These are phyloP conservation scores for Xylariaceae sp. DNA, from an alignment of 2,329 filamentous ascomycete genomes.

Conservation along the genomic window DNA sequence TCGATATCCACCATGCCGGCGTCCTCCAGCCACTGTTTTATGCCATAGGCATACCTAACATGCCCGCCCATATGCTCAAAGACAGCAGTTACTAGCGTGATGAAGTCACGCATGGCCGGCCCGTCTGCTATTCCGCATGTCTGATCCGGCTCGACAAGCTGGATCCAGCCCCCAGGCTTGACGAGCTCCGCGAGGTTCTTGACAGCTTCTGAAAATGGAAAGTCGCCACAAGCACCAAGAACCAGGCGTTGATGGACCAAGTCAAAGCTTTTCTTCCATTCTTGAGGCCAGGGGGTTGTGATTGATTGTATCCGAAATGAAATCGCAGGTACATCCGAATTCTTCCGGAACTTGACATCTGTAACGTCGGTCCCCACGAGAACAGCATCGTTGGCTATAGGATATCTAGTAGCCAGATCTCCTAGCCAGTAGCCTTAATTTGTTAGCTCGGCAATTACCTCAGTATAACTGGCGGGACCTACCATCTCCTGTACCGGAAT, in stretches of 20 bases:
- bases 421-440: background rate
- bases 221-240: background rate
- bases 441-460: too few relatives aligned
- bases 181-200: background rate
- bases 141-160: slow-evolving; percentile 5
- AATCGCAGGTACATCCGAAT: background rate
- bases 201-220: background rate
- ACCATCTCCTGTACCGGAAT: too few relatives aligned
- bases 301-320: background rate
- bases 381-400: background rate
- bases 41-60: background rate
- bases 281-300: background rate
- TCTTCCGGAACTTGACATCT: background rate
- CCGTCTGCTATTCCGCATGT: background rate
- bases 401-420: background rate
- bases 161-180: slow-evolving; percentile 9
- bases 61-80: background rate
- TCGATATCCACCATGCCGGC: background rate
- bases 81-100: background rate
- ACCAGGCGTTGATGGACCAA: slow-evolving; percentile 3
- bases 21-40: background rate
- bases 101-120: slow-evolving; percentile 1
- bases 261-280: background rate
- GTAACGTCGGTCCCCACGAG: background rate
- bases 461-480: too few relatives aligned